These are phyloP conservation scores for Rhizopogon roseolus DNA, from an alignment of 768 basidiomycete genomes.

Conservation along the genomic window DNA sequence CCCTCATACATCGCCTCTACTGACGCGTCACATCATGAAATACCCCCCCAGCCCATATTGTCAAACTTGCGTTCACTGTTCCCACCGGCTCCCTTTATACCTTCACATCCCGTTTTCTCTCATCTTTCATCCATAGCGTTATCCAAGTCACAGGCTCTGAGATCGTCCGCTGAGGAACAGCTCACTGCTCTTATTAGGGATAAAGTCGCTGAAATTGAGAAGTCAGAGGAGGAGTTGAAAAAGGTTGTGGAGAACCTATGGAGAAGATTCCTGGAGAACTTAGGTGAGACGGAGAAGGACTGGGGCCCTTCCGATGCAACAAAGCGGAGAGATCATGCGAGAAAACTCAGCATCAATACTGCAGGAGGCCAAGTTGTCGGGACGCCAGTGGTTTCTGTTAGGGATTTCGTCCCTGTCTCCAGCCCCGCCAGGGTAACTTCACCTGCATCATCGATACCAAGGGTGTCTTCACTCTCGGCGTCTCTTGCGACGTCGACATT, in stretches of 20 bases:
- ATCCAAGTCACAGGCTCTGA: conserved; percentile 47
- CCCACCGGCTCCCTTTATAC: conserved; percentile 72
- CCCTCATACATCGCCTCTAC: conserved; percentile 21
- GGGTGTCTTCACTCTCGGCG: conserved; percentile 63
- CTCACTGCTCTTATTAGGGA: conserved; percentile 47
- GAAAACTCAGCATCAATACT: conserved; percentile 13
- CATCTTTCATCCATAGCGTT: conserved; percentile 59
- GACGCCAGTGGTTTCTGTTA: conserved; percentile 37
- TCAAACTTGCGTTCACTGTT: conserved; percentile 57
- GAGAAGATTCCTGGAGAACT: conserved; percentile 48
- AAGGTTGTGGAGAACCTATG: conserved; percentile 60
- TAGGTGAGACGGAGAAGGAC: conserved; percentile 40
- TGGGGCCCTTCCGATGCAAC: conserved; percentile 15
- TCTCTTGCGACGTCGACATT: conserved; percentile 59
- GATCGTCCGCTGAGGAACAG: conserved; percentile 54
- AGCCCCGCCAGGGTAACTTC: conserved; percentile 32
- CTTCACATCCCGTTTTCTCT: conserved; percentile 66
- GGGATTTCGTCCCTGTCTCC: conserved; percentile 52
- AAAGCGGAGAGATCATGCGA: conserved; percentile 15
- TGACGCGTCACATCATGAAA: conserved; percentile 20
- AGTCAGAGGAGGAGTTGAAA: conserved; percentile 48
- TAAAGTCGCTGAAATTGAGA: conserved; percentile 54
- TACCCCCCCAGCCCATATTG: conserved; percentile 34
- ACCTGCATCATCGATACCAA: conserved; percentile 33
- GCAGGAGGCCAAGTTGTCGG: conserved; percentile 21